phyloP scores from a whole-genome alignment of 768 basidiomycete species.

The Saitozyma podzolica region DNA sequence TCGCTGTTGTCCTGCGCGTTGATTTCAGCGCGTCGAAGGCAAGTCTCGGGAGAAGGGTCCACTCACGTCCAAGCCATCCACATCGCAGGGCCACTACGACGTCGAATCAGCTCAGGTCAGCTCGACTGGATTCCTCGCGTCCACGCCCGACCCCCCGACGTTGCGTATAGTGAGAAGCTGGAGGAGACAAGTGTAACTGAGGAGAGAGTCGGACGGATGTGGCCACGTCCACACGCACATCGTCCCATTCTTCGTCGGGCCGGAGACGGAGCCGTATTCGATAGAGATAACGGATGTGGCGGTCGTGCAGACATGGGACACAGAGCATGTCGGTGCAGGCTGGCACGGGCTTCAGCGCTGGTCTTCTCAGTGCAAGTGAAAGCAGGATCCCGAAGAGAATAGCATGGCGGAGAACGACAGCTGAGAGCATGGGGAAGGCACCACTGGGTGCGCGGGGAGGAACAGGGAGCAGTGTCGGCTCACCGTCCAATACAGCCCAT shows the following conservation, averaged over 20 bases:
- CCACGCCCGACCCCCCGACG: too few species aligned
- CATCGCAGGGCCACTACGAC: constrained; percentile 25
- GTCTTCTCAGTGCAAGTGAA: not conserved
- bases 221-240: constrained; percentile 17
- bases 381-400: too few species aligned
- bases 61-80: constrained; percentile 24
- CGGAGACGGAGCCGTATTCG: constrained; percentile 17
- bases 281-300: constrained; percentile 24
- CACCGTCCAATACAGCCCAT: constrained; percentile 1
- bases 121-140: too few species aligned
- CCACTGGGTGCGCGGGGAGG: too few species aligned
- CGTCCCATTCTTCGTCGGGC: constrained; percentile 19
- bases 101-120: not conserved
- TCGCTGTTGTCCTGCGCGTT: constrained; percentile 1
- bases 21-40: too few species aligned
- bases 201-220: not conserved
- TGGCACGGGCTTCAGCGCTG: constrained; percentile 1
- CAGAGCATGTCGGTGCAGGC: constrained; percentile 22
- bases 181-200: too few species aligned
- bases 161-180: too few species aligned
- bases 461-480: too few species aligned
- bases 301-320: constrained; percentile 8
- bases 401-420: too few species aligned
- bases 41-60: too few species aligned
- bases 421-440: too few species aligned